These are phyloP conservation scores for Dactylonectria macrodidyma DNA, from an alignment of 2,329 filamentous ascomycete species.

Conservation along the genomic window DNA sequence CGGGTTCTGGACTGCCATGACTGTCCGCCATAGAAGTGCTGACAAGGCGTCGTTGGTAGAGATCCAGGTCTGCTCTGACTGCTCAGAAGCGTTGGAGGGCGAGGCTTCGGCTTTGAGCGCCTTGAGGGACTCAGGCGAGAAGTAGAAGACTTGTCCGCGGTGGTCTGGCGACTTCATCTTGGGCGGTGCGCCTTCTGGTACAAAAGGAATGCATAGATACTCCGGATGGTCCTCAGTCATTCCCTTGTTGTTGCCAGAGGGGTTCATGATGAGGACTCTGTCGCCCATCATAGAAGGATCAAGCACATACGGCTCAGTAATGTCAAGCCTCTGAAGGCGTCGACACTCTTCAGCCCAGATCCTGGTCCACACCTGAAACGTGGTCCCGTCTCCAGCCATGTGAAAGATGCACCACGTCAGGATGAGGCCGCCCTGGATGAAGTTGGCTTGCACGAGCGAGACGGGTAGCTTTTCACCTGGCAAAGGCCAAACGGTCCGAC, in stretches of 20 bases:
- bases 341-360: slow-evolving; percentile 37
- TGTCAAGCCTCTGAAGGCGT: slow-evolving; percentile 14
- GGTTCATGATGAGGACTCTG: slow-evolving; percentile 10
- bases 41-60: slow-evolving; percentile 37
- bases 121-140: slow-evolving; percentile 28
- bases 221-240: slow-evolving; percentile 25
- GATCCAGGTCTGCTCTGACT: slow-evolving; percentile 27
- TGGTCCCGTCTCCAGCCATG: slow-evolving; percentile 33
- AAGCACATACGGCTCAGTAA: not conserved
- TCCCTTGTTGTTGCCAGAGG: slow-evolving; percentile 27
- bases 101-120: slow-evolving; percentile 28
- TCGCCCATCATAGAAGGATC: slow-evolving; percentile 25
- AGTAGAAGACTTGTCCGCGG: slow-evolving; percentile 33
- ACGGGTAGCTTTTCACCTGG: slow-evolving; percentile 7
- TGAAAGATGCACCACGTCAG: slow-evolving; percentile 33
- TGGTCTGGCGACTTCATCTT: slow-evolving; percentile 24
- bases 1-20: slow-evolving; percentile 27
- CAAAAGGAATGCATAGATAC: slow-evolving; percentile 26
- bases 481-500: slow-evolving; percentile 23
- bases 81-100: slow-evolving; percentile 2
- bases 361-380: slow-evolving; percentile 33
- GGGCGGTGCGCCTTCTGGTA: slow-evolving; percentile 12
- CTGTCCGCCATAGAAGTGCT: slow-evolving; percentile 33
- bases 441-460: slow-evolving; percentile 28
- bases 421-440: slow-evolving; percentile 31